Conservation (phyloP, 305 asterid genomes). For the Stenogyne calaminthoides region DNA sequence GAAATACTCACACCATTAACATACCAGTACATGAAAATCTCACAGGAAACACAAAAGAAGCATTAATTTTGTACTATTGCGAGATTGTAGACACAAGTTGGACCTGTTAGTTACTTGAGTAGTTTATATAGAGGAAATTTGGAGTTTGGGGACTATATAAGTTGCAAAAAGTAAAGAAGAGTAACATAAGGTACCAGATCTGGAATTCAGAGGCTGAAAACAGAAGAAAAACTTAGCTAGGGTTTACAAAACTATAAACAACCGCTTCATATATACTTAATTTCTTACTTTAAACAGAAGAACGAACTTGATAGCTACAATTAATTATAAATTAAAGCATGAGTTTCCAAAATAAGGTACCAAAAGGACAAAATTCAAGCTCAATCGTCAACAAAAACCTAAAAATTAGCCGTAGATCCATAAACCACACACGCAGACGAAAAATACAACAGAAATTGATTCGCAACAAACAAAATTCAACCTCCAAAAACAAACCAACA, state of each 20-base stretch:
- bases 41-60: too few relatives aligned
- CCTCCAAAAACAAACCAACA: not conserved
- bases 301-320: not conserved
- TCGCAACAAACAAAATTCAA: not conserved
- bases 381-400: not conserved
- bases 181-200: not conserved
- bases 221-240: not conserved
- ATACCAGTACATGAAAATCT: not conserved
- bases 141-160: too few relatives aligned
- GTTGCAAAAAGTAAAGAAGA: not conserved
- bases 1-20: constrained; percentile 11
- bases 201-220: not conserved
- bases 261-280: not conserved
- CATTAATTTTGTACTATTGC: not conserved
- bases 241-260: not conserved
- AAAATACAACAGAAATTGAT: not conserved
- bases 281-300: not conserved
- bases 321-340: not conserved
- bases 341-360: not conserved
- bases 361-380: constrained; percentile 14
- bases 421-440: not conserved
- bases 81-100: not conserved
- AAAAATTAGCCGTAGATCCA: not conserved
- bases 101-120: not conserved
- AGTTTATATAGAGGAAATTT: not conserved